Conservation (phyloP, 2,329 filamentous ascomycete species). For the Whalleya microplaca region DNA sequence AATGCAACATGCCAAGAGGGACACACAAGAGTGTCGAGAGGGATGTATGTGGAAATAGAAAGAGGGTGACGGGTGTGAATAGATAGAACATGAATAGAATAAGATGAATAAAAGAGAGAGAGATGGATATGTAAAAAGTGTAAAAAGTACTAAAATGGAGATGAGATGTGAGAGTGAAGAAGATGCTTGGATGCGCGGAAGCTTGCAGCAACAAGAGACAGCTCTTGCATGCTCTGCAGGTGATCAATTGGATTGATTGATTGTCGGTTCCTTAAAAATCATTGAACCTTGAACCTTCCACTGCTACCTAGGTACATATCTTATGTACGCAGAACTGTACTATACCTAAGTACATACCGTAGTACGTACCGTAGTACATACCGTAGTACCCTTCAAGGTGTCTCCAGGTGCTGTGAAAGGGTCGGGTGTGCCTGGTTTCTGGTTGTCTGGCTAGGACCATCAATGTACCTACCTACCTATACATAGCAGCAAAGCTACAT, state of each 20-base stretch:
- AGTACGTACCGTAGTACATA: no score
- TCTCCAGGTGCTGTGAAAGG: no score
- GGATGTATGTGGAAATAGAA: neutral
- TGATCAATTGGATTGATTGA: neutral
- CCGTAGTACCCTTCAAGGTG: no score
- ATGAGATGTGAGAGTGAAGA: no score
- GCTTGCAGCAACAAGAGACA: slow-evolving; percentile 8
- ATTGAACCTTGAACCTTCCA: no score
- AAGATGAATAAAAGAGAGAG: slow-evolving; percentile 5
- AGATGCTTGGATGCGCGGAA: slow-evolving; percentile 1
- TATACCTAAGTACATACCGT: no score
- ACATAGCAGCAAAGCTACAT: no score
- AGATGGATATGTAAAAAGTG: slow-evolving; percentile 11
- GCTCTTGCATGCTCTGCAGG: neutral
- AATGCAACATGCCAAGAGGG: slow-evolving; percentile 3
- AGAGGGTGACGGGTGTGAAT: neutral
- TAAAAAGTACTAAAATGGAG: neutral
- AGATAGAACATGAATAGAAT: neutral
- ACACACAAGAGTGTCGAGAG: neutral
- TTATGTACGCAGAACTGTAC: no score
- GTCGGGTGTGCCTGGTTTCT: neutral
- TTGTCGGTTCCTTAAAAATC: neutral
- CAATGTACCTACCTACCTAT: no score
- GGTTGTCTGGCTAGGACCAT: no score
- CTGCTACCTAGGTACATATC: no score